Evolutionary conservation across 169 alveolate genomes (phyloP), one percentile per base, ranked within the genome.

Genomic region (Plasmodium sp.): DNA sequence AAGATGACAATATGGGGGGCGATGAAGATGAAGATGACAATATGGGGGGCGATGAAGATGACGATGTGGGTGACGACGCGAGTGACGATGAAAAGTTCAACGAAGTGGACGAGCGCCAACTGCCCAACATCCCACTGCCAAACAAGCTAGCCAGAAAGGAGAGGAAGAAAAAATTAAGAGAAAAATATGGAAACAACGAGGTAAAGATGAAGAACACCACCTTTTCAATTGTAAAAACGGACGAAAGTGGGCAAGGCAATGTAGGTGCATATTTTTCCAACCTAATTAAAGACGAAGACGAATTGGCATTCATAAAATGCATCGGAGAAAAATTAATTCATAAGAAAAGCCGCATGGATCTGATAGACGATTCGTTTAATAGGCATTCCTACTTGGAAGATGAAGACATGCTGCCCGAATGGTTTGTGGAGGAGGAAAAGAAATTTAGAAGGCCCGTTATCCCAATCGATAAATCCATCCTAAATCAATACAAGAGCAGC

Each of bases 381-480:
- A 96, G 99, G 86, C 97, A 98, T 81, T 98, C 99, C n/a, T 98
- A 97, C 94, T 93, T 97, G 72, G 98, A 97, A 93, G 98, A 96
- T 90, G 95, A 92, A 95, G 95, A 97, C 97, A 97, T 93, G 36
- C 96, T 99, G 14, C 99, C 99, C 56, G 93, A 96, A 27, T 99
- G 99, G 99, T 99, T 99, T 94, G 93, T 93, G 16, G 99, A 99
- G 74, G 99, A 99, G 80, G 99, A 99, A 96, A 96, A 98, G 93
- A 96, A 94, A 91, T 98, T 98, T 96, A 98, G 97, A 93, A 97
- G 95, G 88, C 99, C 99, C 2, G 98, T 98, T 94, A 96, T 98
- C 41, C 99, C 99, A 3, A 96, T 99, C 33, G 98, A 99, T 71
- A 98, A 98, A 96, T 99, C 99, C 74, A 97, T 98, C 95, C 96